phyloP scores from a whole-genome alignment of 176 grass and related monocot genomes.

The Elymus sibiricus region DNA sequence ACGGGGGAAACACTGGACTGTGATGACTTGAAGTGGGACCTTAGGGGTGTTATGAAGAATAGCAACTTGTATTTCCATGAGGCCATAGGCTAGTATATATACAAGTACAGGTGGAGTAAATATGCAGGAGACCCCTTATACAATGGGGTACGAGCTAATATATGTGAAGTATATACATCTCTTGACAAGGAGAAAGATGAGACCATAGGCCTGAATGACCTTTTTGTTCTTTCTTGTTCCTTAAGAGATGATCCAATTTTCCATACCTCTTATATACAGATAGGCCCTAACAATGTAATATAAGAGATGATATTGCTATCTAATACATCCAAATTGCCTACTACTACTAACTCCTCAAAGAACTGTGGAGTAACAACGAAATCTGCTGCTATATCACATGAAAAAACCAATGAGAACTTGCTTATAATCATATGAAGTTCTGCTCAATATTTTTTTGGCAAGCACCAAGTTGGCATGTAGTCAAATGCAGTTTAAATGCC shows the following conservation, averaged over 20 bases:
- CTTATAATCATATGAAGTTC: conserved; percentile 3
- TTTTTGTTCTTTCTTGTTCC: background rate
- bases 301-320: background rate
- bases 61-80: background rate
- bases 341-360: background rate
- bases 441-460: background rate
- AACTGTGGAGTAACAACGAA: background rate
- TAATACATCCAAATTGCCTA: background rate
- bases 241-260: background rate
- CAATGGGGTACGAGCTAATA: background rate
- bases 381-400: background rate
- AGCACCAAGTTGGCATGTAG: background rate
- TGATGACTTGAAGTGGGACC: conserved; percentile 1
- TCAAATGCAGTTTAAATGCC: background rate
- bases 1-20: background rate
- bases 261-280: background rate
- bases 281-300: background rate
- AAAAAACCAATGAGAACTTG: background rate
- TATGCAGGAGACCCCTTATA: background rate
- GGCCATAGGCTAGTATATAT: background rate
- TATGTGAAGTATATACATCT: background rate
- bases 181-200: background rate
- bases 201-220: background rate
- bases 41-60: background rate
- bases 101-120: background rate